These are phyloP conservation scores for Sordariomycetes sp. DNA, from an alignment of 2,329 filamentous ascomycete genomes.

Conservation along the genomic window DNA sequence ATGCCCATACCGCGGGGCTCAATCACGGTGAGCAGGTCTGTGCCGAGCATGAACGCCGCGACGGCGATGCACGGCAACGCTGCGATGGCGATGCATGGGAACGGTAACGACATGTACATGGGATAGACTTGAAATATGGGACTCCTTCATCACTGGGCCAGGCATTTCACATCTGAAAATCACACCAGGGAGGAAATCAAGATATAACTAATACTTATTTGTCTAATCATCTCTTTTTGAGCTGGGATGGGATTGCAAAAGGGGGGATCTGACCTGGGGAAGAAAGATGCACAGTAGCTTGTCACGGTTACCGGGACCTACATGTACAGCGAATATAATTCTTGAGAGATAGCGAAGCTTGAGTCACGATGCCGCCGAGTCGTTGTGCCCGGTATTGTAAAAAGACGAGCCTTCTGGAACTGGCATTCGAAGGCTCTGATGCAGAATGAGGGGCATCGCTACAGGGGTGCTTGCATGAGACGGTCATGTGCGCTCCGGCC, in stretches of 20 bases:
- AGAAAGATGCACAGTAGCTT: too few species aligned
- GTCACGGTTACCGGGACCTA: too few species aligned
- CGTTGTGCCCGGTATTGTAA: too few species aligned
- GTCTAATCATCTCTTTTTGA: background rate
- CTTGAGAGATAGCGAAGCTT: too few species aligned
- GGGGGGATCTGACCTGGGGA: background rate
- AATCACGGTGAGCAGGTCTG: conserved; percentile 27
- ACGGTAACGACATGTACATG: conserved; percentile 38
- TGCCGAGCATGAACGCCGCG: conserved; percentile 27
- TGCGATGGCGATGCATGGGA: conserved; percentile 30
- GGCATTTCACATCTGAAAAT: background rate
- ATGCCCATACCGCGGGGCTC: conserved; percentile 20
- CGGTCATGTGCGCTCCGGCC: background rate
- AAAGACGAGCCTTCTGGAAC: background rate
- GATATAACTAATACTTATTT: background rate
- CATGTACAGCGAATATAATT: too few species aligned
- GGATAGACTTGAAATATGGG: conserved; percentile 19
- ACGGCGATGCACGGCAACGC: conserved; percentile 23
- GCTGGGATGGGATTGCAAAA: background rate
- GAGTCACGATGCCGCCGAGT: too few species aligned
- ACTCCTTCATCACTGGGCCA: background rate
- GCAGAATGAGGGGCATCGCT: background rate
- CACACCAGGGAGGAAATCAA: background rate
- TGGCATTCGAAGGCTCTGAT: background rate
- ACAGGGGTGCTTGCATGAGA: background rate